Percentiles rank a stretch among this genome's conserved stretches.
phyloP scores from a whole-genome alignment of 345 rosid genomes.

The Nasturtium officinale region DNA sequence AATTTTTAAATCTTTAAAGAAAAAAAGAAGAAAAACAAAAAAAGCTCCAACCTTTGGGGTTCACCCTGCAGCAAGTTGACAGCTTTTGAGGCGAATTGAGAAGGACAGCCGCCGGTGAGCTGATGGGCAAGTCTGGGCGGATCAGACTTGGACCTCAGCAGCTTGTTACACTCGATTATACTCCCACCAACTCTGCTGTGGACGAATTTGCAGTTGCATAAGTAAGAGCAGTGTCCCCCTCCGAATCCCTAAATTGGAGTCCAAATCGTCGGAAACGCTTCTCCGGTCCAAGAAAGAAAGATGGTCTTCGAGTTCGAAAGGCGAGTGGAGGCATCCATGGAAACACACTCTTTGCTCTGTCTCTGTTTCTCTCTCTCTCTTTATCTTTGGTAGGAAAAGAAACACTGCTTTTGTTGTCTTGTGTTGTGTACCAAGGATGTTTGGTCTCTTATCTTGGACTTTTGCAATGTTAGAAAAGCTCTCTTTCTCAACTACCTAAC shows the following conservation, averaged over 20 bases:
- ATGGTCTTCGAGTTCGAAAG: not conserved
- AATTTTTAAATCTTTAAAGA: not conserved
- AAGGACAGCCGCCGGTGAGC: constrained; percentile 47
- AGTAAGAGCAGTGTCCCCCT: constrained; percentile 65
- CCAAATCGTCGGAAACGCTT: not conserved
- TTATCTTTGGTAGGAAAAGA: constrained; percentile 21
- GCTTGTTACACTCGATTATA: constrained; percentile 9
- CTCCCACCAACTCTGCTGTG: constrained; percentile 39
- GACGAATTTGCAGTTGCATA: constrained; percentile 38
- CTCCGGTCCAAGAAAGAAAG: not conserved
- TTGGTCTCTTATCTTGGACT: constrained; percentile 24
- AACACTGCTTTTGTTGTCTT: constrained; percentile 11
- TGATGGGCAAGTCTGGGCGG: constrained; percentile 46
- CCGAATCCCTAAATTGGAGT: constrained; percentile 51
- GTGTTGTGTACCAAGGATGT: constrained; percentile 8
- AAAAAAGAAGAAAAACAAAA: not conserved
- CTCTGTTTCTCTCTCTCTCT: too few species aligned
- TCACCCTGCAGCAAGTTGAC: constrained; percentile 32
- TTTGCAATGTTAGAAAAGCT: constrained; percentile 11
- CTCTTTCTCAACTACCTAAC: constrained; percentile 27
- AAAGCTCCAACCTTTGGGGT: constrained; percentile 15
- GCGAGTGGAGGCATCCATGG: constrained; percentile 62
- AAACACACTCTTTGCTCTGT: constrained; percentile 6
- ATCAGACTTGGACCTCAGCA: constrained; percentile 19
- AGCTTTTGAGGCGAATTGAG: constrained; percentile 51